These are phyloP conservation scores for Clarireedia homoeocarpa DNA, from an alignment of 2,329 filamentous ascomycete species.

Conservation along the genomic window DNA sequence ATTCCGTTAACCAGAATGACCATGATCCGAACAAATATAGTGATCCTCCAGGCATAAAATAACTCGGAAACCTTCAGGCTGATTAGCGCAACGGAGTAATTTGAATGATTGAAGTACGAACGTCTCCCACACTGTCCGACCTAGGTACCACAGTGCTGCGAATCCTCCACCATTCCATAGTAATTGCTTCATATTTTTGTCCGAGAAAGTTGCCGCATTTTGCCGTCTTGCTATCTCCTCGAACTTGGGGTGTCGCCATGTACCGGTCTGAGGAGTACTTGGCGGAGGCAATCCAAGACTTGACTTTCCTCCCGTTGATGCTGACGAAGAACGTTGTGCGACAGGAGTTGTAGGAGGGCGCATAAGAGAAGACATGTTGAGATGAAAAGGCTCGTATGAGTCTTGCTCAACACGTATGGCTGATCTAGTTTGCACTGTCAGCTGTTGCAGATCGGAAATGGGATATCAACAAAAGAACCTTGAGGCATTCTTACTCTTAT, in stretches of 20 bases:
- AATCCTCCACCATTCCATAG: conserved; percentile 57
- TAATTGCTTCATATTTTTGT: conserved; percentile 65
- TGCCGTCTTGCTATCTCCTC: conserved; percentile 80
- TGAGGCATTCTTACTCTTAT: not conserved
- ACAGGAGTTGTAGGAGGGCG: conserved; percentile 23
- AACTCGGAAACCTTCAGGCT: conserved; percentile 22
- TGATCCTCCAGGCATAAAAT: conserved; percentile 16
- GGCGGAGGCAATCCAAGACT: not conserved
- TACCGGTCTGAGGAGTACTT: conserved; percentile 44
- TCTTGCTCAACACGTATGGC: not conserved
- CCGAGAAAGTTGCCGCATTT: conserved; percentile 68
- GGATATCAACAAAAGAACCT: not conserved
- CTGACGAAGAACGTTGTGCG: not conserved
- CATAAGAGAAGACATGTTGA: conserved; percentile 21
- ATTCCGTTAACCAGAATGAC: conserved; percentile 40
- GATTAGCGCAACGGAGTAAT: conserved; percentile 8
- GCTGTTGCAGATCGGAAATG: not conserved
- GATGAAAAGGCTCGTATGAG: not conserved
- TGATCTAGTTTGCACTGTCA: not conserved
- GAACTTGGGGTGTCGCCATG: conserved; percentile 84
- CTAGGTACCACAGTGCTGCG: conserved; percentile 38
- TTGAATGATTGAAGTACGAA: conserved; percentile 10
- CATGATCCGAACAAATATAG: conserved; percentile 23
- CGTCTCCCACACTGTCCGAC: conserved; percentile 28
- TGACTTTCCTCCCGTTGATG: not conserved